phyloP scores from a whole-genome alignment of 2,329 filamentous ascomycete species.

The Ascochyta lentis region DNA sequence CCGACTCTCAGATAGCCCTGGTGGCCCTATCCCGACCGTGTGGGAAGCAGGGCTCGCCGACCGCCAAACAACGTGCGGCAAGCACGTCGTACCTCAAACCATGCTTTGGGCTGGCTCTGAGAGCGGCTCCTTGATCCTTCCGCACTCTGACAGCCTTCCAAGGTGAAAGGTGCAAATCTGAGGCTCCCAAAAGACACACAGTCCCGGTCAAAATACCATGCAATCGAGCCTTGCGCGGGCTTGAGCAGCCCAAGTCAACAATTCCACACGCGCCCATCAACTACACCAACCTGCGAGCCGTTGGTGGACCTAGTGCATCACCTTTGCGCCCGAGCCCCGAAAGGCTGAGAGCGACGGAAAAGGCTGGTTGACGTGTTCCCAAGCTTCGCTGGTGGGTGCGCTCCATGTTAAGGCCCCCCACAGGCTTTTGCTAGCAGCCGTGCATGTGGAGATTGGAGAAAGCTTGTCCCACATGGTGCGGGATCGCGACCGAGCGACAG shows the following conservation, averaged over 20 bases:
- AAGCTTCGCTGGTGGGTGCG: constrained; percentile 33
- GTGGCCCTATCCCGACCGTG: constrained; percentile 24
- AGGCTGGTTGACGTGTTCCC: constrained; percentile 42
- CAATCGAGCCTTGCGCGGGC: background rate
- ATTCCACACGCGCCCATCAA: constrained; percentile 6
- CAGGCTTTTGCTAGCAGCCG: constrained; percentile 30
- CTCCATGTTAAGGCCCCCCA: constrained; percentile 37
- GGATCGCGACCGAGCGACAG: constrained; percentile 32
- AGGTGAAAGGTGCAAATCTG: background rate
- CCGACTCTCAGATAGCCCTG: constrained; percentile 24
- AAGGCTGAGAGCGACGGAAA: constrained; percentile 26
- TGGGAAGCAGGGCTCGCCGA: constrained; percentile 24
- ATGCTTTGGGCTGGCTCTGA: constrained; percentile 17
- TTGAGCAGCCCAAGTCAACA: background rate
- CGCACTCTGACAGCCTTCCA: constrained; percentile 5
- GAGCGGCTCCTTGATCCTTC: constrained; percentile 29
- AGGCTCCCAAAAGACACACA: background rate
- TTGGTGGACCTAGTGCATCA: constrained; percentile 17
- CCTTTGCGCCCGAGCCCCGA: constrained; percentile 10
- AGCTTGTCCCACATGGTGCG: constrained; percentile 26
- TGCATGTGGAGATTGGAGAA: constrained; percentile 47
- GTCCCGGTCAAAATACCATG: background rate
- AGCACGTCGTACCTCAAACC: constrained; percentile 18
- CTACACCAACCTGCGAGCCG: constrained; percentile 4
- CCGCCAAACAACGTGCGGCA: constrained; percentile 26